Conservation (phyloP, 2,329 filamentous ascomycete species). For the Achaetomium macrosporum region DNA sequence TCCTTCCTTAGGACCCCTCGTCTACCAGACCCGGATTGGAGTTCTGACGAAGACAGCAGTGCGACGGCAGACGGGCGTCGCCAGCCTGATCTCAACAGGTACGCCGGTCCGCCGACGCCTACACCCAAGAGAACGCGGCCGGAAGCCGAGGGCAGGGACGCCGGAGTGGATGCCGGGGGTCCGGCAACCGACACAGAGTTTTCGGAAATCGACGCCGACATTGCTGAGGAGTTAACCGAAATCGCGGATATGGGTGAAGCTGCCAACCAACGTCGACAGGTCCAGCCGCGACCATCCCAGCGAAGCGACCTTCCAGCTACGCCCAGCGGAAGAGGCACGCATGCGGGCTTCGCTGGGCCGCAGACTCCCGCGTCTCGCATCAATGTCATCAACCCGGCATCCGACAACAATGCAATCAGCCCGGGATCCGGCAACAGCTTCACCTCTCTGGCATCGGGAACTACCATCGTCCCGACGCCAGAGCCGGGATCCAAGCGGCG, state of each 20-base stretch:
- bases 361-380: conserved; percentile 5
- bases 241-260: conserved; percentile 29
- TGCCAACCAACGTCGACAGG: background rate
- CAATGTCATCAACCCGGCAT: background rate
- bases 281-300: background rate
- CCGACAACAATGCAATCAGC: no score
- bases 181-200: conserved; percentile 15
- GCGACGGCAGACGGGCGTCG: background rate
- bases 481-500: conserved; percentile 5
- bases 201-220: conserved; percentile 33
- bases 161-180: conserved; percentile 24
- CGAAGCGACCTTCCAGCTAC: conserved; percentile 9
- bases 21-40: background rate
- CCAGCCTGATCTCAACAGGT: background rate
- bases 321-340: conserved; percentile 19
- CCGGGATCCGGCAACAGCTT: conserved; percentile 3
- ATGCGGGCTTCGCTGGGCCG: background rate
- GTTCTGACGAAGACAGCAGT: conserved; percentile 4
- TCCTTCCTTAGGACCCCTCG: conserved; percentile 10
- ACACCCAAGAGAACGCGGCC: conserved; percentile 30
- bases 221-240: conserved; percentile 34
- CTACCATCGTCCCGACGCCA: background rate
- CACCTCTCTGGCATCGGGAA: no score
- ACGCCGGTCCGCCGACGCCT: background rate
- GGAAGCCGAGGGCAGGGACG: conserved; percentile 11